phyloP scores from a whole-genome alignment of 164 flowering plant species.

The Paratinospora sagittata region DNA sequence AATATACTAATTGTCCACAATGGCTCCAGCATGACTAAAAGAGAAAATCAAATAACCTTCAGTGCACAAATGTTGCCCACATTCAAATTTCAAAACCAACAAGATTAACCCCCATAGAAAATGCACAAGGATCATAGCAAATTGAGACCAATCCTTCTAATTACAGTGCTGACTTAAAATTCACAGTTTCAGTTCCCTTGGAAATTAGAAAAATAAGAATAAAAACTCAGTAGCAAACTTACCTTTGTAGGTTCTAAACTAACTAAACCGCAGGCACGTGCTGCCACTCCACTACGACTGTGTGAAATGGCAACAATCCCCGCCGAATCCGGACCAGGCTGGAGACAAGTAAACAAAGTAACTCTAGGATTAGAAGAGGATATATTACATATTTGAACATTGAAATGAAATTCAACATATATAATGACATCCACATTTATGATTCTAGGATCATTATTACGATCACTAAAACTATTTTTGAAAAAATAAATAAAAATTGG shows the following conservation, averaged over 20 bases:
- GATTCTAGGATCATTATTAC: background rate
- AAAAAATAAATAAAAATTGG: background rate
- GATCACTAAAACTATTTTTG: background rate
- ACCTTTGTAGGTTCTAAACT: conserved; percentile 66
- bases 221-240: conserved; percentile 4
- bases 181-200: no score
- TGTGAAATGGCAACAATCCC: conserved; percentile 69
- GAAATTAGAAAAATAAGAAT: background rate
- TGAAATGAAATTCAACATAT: background rate
- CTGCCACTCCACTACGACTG: conserved; percentile 67
- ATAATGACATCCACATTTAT: background rate
- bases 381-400: background rate
- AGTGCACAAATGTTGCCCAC: background rate
- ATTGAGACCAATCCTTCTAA: background rate
- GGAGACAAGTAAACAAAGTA: conserved; percentile 12
- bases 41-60: background rate
- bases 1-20: background rate
- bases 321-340: conserved; percentile 95
- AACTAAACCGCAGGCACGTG: conserved; percentile 72
- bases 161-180: background rate
- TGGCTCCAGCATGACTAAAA: background rate
- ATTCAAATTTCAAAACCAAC: background rate
- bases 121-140: background rate
- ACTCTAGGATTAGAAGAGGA: background rate
- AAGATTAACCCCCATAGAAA: background rate